Evolutionary conservation across 2,329 filamentous ascomycete species (phyloP).

Genomic region (Epichloe sylvatica): DNA sequence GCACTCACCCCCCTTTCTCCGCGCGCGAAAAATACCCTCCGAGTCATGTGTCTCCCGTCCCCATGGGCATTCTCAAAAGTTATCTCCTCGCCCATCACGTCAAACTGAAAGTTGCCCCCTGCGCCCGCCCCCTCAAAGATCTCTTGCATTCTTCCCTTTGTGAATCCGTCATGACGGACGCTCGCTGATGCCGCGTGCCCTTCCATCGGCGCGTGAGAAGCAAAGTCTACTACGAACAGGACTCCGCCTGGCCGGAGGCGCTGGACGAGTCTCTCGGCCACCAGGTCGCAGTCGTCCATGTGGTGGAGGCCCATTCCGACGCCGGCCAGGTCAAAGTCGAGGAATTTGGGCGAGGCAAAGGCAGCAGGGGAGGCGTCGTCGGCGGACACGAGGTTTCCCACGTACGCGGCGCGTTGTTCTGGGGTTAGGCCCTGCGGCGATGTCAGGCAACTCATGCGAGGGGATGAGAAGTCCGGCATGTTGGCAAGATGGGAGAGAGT

Average conservation of each 20-base stretch:
- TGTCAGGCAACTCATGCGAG: too few relatives aligned
- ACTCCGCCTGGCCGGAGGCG: constrained; percentile 53
- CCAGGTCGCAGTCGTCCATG: constrained; percentile 49
- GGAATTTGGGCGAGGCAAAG: constrained; percentile 48
- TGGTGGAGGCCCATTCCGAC: constrained; percentile 54
- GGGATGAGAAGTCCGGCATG: neutral
- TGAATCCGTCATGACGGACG: constrained; percentile 54
- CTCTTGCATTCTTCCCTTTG: constrained; percentile 38
- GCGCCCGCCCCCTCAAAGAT: constrained; percentile 53
- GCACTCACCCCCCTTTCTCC: constrained; percentile 8
- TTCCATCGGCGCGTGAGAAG: constrained; percentile 33
- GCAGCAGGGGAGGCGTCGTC: constrained; percentile 34
- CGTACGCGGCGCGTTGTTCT: constrained; percentile 40
- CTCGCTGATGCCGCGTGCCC: constrained; percentile 26
- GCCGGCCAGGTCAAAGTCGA: constrained; percentile 53
- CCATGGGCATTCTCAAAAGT: constrained; percentile 23
- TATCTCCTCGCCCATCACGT: constrained; percentile 36
- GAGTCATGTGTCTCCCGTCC: constrained; percentile 22
- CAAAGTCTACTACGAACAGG: constrained; percentile 54
- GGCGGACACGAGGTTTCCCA: constrained; percentile 42
- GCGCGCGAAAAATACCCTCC: constrained; percentile 23
- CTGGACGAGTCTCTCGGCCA: constrained; percentile 43
- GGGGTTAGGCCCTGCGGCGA: constrained; percentile 28
- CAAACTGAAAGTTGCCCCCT: constrained; percentile 41
- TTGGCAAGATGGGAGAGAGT: neutral